Conservation (phyloP, 768 basidiomycete species). For the Leccinum sublutescens region DNA sequence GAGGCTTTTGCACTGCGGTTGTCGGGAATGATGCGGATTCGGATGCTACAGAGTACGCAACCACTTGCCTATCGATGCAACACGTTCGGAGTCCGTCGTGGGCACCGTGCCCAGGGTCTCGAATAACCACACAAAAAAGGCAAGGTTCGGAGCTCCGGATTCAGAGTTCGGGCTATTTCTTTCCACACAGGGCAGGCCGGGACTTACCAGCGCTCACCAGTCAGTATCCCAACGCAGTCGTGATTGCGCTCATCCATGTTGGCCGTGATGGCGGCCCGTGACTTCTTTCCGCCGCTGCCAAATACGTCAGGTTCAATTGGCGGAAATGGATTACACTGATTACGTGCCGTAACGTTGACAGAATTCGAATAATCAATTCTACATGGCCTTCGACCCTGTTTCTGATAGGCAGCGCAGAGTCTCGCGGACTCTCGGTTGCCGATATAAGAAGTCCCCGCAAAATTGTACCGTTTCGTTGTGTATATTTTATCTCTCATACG, state of each 20-base stretch:
- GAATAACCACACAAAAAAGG: not conserved
- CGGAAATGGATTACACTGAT: not conserved
- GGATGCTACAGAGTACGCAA: not conserved
- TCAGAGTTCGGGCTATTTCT: not conserved
- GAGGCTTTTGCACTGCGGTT: not conserved
- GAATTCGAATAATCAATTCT: not conserved
- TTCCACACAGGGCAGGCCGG: not conserved
- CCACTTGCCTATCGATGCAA: not conserved
- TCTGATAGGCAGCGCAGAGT: not conserved
- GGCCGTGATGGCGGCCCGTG: too few species aligned
- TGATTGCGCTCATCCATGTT: too few species aligned
- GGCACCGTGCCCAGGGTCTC: not conserved
- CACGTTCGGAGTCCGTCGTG: not conserved
- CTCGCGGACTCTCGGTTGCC: not conserved
- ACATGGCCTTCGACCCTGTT: constrained; percentile 3
- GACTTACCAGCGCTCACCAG: not conserved
- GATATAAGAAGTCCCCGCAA: constrained; percentile 24
- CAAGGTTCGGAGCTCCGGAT: not conserved
- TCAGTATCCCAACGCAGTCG: too few species aligned
- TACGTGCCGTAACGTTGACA: not conserved
- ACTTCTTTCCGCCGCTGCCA: not conserved
- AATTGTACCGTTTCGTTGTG: constrained; percentile 3
- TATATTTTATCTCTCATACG: constrained; percentile 20
- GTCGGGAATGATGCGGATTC: not conserved
- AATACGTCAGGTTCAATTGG: not conserved